Evolutionary conservation across 2,329 filamentous ascomycete genomes (phyloP).

Genomic region (Neonectria neomacrospora): DNA sequence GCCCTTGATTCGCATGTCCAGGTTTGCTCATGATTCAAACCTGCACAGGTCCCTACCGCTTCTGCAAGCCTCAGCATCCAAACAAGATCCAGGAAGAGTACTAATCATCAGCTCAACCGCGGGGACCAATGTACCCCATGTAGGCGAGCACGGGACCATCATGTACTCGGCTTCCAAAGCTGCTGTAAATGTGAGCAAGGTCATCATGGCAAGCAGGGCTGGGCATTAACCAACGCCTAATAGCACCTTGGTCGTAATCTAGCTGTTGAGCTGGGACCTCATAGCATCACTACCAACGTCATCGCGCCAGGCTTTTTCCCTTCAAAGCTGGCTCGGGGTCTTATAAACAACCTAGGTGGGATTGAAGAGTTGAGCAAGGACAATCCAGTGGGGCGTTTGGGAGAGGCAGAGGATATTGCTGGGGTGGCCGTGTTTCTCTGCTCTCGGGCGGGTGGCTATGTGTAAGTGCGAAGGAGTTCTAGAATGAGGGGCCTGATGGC

Average conservation of each 20-base stretch:
- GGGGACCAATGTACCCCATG: constrained; percentile 69
- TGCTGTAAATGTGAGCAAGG: constrained; percentile 59
- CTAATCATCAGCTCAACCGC: constrained; percentile 75
- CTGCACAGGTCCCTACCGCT: constrained; percentile 47
- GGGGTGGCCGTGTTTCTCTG: constrained; percentile 68
- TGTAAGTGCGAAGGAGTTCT: constrained; percentile 46
- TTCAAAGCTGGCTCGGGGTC: constrained; percentile 72
- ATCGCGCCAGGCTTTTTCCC: constrained; percentile 77
- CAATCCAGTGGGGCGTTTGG: constrained; percentile 65
- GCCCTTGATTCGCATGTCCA: background rate
- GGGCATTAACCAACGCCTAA: background rate
- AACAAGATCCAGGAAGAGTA: constrained; percentile 67
- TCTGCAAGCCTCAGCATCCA: constrained; percentile 57
- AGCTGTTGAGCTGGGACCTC: constrained; percentile 74
- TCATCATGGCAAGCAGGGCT: background rate
- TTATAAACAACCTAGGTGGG: constrained; percentile 72
- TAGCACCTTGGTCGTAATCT: constrained; percentile 71
- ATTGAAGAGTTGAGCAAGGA: constrained; percentile 59
- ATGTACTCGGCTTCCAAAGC: constrained; percentile 77
- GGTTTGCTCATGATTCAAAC: background rate
- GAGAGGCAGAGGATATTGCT: constrained; percentile 69
- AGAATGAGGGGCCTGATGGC: background rate
- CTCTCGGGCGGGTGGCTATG: constrained; percentile 62
- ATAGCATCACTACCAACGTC: constrained; percentile 72
- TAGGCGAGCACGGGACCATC: constrained; percentile 70